Percentiles rank a stretch among this genome's conserved stretches.
phyloP scores from a whole-genome alignment of 257 asterid genomes.

The Ilex asprella region DNA sequence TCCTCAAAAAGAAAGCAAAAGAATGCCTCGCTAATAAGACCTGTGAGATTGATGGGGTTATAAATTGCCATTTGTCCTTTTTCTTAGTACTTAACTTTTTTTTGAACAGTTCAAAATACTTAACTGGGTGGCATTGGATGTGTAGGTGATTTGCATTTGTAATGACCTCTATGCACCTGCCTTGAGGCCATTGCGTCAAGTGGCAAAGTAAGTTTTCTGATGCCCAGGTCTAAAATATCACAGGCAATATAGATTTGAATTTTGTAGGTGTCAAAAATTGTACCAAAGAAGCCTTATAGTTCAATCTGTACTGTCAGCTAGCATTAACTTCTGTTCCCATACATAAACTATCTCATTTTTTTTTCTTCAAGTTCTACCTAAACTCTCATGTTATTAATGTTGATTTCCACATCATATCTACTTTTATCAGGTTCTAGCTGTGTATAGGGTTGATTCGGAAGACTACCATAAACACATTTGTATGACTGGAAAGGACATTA shows the following conservation, averaged over 20 bases:
- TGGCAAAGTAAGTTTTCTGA: constrained; percentile 72
- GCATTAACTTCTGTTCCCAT: too few relatives aligned
- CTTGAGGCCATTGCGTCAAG: constrained; percentile 87
- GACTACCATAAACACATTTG: too few relatives aligned
- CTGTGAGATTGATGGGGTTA: constrained; percentile 48
- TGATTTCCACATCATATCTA: too few relatives aligned
- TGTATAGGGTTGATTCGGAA: too few relatives aligned
- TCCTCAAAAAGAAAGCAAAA: constrained; percentile 55
- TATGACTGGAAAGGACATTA: too few relatives aligned
- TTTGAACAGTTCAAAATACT: too few relatives aligned
- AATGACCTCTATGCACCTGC: constrained; percentile 94
- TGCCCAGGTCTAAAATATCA: neutral
- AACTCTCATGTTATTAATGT: too few relatives aligned
- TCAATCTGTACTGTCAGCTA: too few relatives aligned
- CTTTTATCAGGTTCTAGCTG: too few relatives aligned
- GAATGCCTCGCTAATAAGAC: constrained; percentile 59
- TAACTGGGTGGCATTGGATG: constrained; percentile 20
- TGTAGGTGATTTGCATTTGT: constrained; percentile 91
- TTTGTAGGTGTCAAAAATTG: neutral
- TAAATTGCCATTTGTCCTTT: constrained; percentile 9
- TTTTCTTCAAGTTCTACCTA: too few relatives aligned
- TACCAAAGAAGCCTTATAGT: too few relatives aligned
- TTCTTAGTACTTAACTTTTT: constrained; percentile 19
- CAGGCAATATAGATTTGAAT: neutral
- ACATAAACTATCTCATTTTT: too few relatives aligned